Evolutionary conservation across 169 alveolate genomes (phyloP).

Genomic region (Plasmodium coatneyi): DNA sequence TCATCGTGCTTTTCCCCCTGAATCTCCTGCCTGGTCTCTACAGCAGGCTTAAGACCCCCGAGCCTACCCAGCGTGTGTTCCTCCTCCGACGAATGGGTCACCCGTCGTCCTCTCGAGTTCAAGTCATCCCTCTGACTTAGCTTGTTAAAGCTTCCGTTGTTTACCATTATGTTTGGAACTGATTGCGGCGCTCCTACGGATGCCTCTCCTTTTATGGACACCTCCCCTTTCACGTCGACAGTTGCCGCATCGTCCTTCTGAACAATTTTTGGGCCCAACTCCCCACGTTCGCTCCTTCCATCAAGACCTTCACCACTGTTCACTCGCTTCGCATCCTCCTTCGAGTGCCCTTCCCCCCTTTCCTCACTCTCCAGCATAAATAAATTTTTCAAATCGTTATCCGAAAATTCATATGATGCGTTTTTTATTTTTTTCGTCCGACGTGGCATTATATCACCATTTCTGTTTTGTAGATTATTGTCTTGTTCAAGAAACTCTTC

Average conservation of each 20-base stretch:
- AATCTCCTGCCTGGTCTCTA: neutral
- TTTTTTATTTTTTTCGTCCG: slow-evolving; percentile 2
- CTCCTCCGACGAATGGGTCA: neutral
- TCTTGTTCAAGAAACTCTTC: neutral
- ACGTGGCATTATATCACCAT: neutral
- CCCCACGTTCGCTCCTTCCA: neutral
- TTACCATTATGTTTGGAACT: neutral
- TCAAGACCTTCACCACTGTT: neutral
- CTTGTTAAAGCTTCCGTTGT: neutral
- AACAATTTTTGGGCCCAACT: neutral
- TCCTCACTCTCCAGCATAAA: slow-evolving; percentile 1
- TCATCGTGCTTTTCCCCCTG: neutral
- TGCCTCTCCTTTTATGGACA: neutral
- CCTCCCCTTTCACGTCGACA: neutral
- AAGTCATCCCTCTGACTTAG: neutral
- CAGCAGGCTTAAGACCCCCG: neutral
- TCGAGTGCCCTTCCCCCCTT: neutral
- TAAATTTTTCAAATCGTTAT: slow-evolving; percentile 15
- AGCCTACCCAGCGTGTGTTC: neutral
- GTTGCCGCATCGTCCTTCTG: neutral
- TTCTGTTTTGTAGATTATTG: neutral
- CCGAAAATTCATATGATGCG: slow-evolving; percentile 23
- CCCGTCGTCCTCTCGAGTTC: neutral
- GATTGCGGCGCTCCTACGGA: neutral
- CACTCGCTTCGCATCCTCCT: neutral